phyloP scores from a whole-genome alignment of 345 rosid genomes.

The Populus ilicifolia region DNA sequence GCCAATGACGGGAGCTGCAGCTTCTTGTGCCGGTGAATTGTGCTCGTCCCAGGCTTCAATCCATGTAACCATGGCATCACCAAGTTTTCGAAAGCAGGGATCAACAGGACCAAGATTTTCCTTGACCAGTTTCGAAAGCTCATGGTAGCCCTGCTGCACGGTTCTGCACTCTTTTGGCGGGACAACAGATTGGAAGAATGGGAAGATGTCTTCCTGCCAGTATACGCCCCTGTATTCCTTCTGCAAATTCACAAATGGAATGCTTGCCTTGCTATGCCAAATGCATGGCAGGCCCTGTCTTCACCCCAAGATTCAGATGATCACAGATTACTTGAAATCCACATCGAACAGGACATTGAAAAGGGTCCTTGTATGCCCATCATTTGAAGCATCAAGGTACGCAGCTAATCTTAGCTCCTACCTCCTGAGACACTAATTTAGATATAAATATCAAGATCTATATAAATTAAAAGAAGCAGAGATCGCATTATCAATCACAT shows the following conservation, averaged over 20 bases:
- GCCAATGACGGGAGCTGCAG: not conserved
- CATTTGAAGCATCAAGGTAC: not conserved
- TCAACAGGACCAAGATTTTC: slow-evolving; percentile 27
- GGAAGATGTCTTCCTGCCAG: slow-evolving; percentile 41
- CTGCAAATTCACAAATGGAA: slow-evolving; percentile 36
- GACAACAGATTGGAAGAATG: slow-evolving; percentile 31
- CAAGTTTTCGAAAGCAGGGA: slow-evolving; percentile 34
- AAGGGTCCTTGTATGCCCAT: not conserved
- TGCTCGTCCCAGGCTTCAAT: slow-evolving; percentile 38
- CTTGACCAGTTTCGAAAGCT: slow-evolving; percentile 33
- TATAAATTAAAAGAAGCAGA: not conserved
- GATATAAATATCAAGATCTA: not conserved
- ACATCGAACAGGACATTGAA: not conserved
- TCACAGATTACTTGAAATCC: slow-evolving; percentile 32
- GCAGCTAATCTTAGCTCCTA: not conserved
- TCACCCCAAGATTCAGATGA: slow-evolving; percentile 28
- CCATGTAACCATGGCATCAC: slow-evolving; percentile 40
- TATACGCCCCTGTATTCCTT: slow-evolving; percentile 39
- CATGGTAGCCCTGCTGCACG: slow-evolving; percentile 28
- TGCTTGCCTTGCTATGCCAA: slow-evolving; percentile 36
- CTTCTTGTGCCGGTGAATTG: slow-evolving; percentile 6
- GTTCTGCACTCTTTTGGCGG: slow-evolving; percentile 36
- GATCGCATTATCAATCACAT: not conserved
- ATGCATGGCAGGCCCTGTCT: slow-evolving; percentile 35
- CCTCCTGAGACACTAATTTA: too few relatives aligned